Conservation (phyloP, 441 rosid genomes). For the Viola pubescens region DNA sequence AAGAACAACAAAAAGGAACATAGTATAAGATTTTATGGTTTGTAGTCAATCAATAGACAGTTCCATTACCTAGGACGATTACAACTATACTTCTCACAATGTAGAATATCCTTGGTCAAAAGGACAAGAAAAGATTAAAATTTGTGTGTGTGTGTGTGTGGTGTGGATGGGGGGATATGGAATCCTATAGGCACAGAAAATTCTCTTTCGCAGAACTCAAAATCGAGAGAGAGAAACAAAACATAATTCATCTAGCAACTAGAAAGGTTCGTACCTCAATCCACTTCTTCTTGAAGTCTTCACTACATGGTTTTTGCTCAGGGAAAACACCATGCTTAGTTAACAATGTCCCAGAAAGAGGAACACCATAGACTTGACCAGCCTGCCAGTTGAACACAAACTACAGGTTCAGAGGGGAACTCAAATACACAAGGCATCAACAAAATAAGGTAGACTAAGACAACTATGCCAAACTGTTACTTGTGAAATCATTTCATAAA, state of each 20-base stretch:
- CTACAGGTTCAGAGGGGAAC: slow-evolving; percentile 9
- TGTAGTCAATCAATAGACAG: no score
- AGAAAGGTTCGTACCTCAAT: slow-evolving; percentile 56
- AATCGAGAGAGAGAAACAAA: background rate
- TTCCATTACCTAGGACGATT: no score
- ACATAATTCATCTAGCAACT: background rate
- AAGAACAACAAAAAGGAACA: slow-evolving; percentile 10
- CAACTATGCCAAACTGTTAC: background rate
- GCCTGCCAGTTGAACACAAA: slow-evolving; percentile 49
- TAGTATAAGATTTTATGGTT: background rate
- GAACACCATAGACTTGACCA: slow-evolving; percentile 95
- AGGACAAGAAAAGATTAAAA: no score
- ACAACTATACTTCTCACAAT: no score
- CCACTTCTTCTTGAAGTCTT: slow-evolving; percentile 93
- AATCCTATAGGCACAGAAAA: background rate
- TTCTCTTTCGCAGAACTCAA: background rate
- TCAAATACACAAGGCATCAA: background rate
- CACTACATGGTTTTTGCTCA: slow-evolving; percentile 68
- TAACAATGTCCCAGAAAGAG: slow-evolving; percentile 74
- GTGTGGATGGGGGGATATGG: background rate
- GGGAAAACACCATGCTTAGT: slow-evolving; percentile 79
- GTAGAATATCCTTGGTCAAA: no score
- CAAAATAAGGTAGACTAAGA: background rate
- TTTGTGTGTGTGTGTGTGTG: no score
- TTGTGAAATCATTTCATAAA: background rate